Conservation (phyloP, 1,139 yeast species). For the Taiozyma sp. region DNA sequence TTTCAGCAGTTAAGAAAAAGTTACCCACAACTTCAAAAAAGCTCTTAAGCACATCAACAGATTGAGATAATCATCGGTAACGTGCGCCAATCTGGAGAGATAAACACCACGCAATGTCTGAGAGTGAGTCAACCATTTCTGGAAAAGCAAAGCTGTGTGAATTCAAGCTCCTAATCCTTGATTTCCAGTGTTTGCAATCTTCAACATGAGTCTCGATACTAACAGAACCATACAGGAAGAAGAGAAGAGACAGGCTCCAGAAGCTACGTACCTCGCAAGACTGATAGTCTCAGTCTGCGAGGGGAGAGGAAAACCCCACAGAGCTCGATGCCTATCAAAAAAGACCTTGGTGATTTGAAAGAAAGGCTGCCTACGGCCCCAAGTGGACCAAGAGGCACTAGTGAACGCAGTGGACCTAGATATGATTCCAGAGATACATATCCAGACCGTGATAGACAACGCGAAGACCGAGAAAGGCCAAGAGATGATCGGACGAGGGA, state of each 20-base stretch:
- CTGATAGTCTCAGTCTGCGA: background rate
- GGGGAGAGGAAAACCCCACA: background rate
- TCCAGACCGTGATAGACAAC: background rate
- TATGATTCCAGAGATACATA: background rate
- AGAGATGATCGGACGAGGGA: background rate
- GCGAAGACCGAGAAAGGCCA: background rate
- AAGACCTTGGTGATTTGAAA: background rate
- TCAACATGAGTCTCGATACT: background rate
- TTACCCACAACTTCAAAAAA: no score
- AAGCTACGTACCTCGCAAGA: background rate
- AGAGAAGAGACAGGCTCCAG: background rate
- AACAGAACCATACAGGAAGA: background rate
- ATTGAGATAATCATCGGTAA: background rate
- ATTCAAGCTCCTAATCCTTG: no score
- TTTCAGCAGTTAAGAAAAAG: background rate
- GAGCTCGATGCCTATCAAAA: background rate
- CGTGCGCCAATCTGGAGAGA: background rate
- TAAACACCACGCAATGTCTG: background rate
- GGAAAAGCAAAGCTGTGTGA: background rate
- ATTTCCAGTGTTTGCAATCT: background rate
- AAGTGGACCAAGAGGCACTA: background rate
- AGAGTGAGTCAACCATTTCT: background rate
- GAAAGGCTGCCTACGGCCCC: background rate
- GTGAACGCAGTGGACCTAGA: background rate
- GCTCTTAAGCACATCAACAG: background rate